These are phyloP conservation scores for Aspergillus japonicus DNA, from an alignment of 2,329 filamentous ascomycete species.

Conservation along the genomic window DNA sequence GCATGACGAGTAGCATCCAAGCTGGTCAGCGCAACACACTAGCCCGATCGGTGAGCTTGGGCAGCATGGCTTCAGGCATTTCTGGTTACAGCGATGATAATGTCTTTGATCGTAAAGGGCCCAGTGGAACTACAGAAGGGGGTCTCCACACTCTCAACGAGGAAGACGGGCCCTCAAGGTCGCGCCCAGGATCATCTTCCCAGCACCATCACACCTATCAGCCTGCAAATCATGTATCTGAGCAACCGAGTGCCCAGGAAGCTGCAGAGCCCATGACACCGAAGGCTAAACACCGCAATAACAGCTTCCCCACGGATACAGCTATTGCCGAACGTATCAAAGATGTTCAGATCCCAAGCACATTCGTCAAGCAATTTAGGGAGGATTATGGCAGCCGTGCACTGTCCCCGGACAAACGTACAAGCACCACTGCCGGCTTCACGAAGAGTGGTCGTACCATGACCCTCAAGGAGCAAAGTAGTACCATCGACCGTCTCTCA, in stretches of 20 bases:
- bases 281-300: slow-evolving; percentile 56
- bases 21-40: slow-evolving; percentile 48
- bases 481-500: slow-evolving; percentile 89
- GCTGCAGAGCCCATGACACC: slow-evolving; percentile 66
- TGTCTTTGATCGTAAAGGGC: slow-evolving; percentile 43
- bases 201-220: slow-evolving; percentile 12
- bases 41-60: slow-evolving; percentile 77
- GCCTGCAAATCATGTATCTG: slow-evolving; percentile 30
- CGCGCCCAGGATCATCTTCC: slow-evolving; percentile 39
- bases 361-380: slow-evolving; percentile 80
- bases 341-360: slow-evolving; percentile 87
- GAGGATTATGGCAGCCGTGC: slow-evolving; percentile 63
- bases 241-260: slow-evolving; percentile 39
- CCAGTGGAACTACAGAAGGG: slow-evolving; percentile 44
- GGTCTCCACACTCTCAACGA: slow-evolving; percentile 60
- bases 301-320: slow-evolving; percentile 76
- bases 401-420: slow-evolving; percentile 59
- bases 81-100: slow-evolving; percentile 55
- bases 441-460: slow-evolving; percentile 66
- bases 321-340: slow-evolving; percentile 83
- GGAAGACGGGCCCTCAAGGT: slow-evolving; percentile 48
- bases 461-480: slow-evolving; percentile 95
- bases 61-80: slow-evolving; percentile 79
- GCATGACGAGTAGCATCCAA: slow-evolving; percentile 24
- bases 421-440: slow-evolving; percentile 50